Percentiles rank a stretch among this genome's conserved stretches.
Evolutionary conservation across 164 flowering plant species (phyloP).

Genomic region (Piper longum): DNA sequence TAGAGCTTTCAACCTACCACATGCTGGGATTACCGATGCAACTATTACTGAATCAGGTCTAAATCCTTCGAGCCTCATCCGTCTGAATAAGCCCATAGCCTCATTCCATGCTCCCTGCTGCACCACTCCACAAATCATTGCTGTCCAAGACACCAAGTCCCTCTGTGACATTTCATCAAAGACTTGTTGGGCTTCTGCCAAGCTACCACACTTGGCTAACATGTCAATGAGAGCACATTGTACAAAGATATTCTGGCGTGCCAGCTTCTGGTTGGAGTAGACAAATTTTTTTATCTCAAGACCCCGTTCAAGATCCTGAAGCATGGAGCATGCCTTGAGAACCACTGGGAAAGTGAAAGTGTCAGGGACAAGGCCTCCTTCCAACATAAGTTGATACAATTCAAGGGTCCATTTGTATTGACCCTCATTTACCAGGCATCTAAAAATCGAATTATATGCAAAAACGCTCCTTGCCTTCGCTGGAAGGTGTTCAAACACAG

Average conservation of each 20-base stretch:
- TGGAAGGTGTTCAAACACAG: no score
- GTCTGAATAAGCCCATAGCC: constrained; percentile 22
- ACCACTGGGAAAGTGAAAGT: constrained; percentile 34
- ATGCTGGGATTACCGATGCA: constrained; percentile 28
- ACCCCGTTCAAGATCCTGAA: constrained; percentile 17
- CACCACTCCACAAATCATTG: constrained; percentile 23
- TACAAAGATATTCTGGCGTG: constrained; percentile 13
- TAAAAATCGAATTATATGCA: constrained; percentile 33
- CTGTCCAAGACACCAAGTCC: constrained; percentile 34
- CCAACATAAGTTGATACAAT: constrained; percentile 19
- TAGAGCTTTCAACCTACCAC: constrained; percentile 22
- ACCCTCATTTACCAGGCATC: constrained; percentile 17
- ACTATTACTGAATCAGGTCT: constrained; percentile 30
- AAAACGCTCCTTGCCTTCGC: constrained; percentile 11
- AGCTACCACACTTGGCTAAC: constrained; percentile 34
- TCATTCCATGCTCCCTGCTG: constrained; percentile 22
- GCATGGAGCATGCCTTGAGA: constrained; percentile 32
- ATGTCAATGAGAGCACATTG: constrained; percentile 29
- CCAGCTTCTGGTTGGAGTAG: constrained; percentile 6
- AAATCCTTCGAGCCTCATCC: constrained; percentile 27
- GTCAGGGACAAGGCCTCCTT: constrained; percentile 22
- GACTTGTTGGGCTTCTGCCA: constrained; percentile 20
- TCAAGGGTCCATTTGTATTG: constrained; percentile 18
- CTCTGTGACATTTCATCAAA: constrained; percentile 29
- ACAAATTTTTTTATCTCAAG: constrained; percentile 9